Percentiles rank a stretch among this genome's conserved stretches.
Conservation (phyloP, 768 basidiomycete genomes). For the Phaeolepiota aurea region DNA sequence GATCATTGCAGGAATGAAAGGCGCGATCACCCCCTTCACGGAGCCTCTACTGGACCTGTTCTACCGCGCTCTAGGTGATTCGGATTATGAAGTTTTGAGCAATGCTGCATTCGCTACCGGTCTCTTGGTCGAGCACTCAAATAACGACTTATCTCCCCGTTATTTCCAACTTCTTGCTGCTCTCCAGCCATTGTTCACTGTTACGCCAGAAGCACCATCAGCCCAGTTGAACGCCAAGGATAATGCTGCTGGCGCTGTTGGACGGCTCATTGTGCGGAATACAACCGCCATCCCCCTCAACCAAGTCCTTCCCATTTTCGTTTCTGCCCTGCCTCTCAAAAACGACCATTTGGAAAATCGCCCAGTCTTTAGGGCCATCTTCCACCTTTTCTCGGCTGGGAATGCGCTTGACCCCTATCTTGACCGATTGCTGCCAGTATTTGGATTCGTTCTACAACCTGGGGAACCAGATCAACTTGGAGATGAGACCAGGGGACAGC, state of each 20-base stretch:
- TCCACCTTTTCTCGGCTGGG: slow-evolving; percentile 76
- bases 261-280: slow-evolving; percentile 80
- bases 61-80: slow-evolving; percentile 73
- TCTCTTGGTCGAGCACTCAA: slow-evolving; percentile 81
- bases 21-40: slow-evolving; percentile 77
- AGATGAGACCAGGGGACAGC: slow-evolving; percentile 66
- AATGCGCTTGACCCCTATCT: slow-evolving; percentile 65
- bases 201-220: slow-evolving; percentile 52
- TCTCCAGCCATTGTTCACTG: slow-evolving; percentile 74
- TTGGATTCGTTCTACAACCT: slow-evolving; percentile 78
- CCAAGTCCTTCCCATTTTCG: slow-evolving; percentile 80
- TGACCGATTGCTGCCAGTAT: slow-evolving; percentile 72
- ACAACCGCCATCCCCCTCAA: slow-evolving; percentile 75
- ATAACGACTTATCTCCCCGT: slow-evolving; percentile 73
- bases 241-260: slow-evolving; percentile 93
- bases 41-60: slow-evolving; percentile 77
- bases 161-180: slow-evolving; percentile 71
- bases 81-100: slow-evolving; percentile 89
- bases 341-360: slow-evolving; percentile 88
- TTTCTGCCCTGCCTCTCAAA: slow-evolving; percentile 76
- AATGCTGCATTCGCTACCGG: slow-evolving; percentile 95
- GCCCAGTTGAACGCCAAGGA: slow-evolving; percentile 81
- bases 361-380: slow-evolving; percentile 82
- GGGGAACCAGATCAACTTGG: slow-evolving; percentile 66
- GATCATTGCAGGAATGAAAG: slow-evolving; percentile 89